Conservation (phyloP, 148 eudicot genomes). For the Oxyria digyna region DNA sequence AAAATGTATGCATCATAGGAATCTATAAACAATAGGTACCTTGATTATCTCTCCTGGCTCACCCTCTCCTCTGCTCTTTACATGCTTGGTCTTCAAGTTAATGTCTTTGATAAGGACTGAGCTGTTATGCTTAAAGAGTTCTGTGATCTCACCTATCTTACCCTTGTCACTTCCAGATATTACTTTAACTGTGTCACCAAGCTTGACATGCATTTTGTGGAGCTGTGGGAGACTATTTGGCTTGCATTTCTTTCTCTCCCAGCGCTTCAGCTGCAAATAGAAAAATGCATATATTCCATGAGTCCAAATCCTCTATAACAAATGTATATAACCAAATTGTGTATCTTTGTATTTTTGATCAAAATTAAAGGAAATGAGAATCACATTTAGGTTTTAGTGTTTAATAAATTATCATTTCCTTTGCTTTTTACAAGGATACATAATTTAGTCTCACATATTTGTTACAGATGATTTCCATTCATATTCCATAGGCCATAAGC, state of each 20-base stretch:
- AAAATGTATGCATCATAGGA: background rate
- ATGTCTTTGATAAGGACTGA: conserved; percentile 58
- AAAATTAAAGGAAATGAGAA: too few species aligned
- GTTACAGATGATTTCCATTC: too few species aligned
- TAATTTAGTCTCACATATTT: too few species aligned
- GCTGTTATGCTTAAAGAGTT: conserved; percentile 75
- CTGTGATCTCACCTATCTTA: conserved; percentile 64
- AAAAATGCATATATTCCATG: background rate
- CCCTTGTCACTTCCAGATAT: conserved; percentile 88
- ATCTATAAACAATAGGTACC: conserved; percentile 27
- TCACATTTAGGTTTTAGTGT: too few species aligned
- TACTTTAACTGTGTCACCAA: conserved; percentile 91
- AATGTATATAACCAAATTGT: too few species aligned
- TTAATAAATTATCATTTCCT: too few species aligned
- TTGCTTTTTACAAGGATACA: too few species aligned
- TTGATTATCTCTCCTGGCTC: conserved; percentile 80
- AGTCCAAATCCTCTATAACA: too few species aligned
- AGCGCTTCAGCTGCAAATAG: conserved; percentile 59
- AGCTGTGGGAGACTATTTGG: conserved; percentile 84
- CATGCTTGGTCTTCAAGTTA: conserved; percentile 88
- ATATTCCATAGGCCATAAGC: background rate
- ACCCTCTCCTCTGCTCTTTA: conserved; percentile 64
- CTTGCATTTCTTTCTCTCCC: conserved; percentile 93
- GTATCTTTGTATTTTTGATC: too few species aligned
- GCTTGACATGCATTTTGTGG: conserved; percentile 87